Evolutionary conservation across 495 filamentous ascomycete species (phyloP).

Genomic region (Hypoxylon fragiforme): DNA sequence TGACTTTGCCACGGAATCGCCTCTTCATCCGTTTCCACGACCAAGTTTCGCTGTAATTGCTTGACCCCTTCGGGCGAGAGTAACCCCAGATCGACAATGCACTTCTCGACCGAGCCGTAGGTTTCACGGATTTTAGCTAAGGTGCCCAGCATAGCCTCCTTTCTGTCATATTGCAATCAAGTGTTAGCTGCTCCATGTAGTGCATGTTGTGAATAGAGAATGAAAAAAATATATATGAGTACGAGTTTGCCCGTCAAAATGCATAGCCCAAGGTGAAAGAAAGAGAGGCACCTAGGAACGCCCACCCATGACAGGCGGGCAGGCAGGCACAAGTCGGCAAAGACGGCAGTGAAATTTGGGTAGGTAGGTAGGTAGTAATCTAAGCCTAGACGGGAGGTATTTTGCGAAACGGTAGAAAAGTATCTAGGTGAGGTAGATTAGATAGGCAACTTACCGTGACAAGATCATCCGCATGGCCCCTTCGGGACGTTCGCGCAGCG

Average conservation of each 20-base stretch:
- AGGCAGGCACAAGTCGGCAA: not conserved
- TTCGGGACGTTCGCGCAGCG: conserved; percentile 47
- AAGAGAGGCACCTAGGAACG: too few relatives aligned
- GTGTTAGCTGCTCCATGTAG: too few relatives aligned
- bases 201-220: too few relatives aligned
- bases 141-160: conserved; percentile 57
- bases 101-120: conserved; percentile 61
- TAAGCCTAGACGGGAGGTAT: too few relatives aligned
- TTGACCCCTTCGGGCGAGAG: conserved; percentile 55
- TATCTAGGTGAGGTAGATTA: too few relatives aligned
- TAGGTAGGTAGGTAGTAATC: too few relatives aligned
- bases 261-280: too few relatives aligned
- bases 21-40: conserved; percentile 42
- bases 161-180: conserved; percentile 41
- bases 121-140: conserved; percentile 53
- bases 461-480: conserved; percentile 56
- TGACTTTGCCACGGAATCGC: conserved; percentile 38
- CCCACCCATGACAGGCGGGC: not conserved
- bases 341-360: too few relatives aligned
- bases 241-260: too few relatives aligned
- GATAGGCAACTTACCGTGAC: conserved; percentile 44
- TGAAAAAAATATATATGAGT: too few relatives aligned
- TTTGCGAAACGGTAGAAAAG: too few relatives aligned
- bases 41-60: conserved; percentile 52
- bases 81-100: conserved; percentile 55